Evolutionary conservation across 2,329 filamentous ascomycete genomes (phyloP), one percentile per base, ranked within the genome.

Genomic region (Tolypocladium paradoxum): DNA sequence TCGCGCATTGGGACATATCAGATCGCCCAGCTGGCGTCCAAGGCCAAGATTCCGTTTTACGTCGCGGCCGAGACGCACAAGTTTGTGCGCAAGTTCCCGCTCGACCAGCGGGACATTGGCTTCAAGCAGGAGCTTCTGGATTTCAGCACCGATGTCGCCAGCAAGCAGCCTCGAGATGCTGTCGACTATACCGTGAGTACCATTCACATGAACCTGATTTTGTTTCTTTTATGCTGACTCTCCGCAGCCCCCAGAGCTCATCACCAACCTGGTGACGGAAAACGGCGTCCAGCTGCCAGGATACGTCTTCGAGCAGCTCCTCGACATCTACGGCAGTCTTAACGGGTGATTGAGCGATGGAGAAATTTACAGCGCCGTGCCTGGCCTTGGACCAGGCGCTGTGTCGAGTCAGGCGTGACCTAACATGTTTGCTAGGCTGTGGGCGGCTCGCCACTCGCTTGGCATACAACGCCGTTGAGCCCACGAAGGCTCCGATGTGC

Each of bases 51-150:
- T 57, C 87, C 87, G 0, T 89, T 97, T 61, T 96, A 95, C 64
- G 90, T 96, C 20, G 90, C 93, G 6, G 87, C 87, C 1, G 93
- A 99, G 74, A 95, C 88, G 62, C 93, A 99, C 76, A 99, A 99
- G 73, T 96, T 99, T 65, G 90, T 95, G 47, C 81, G 90, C 62
- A 78, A 93, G 53, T 93, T 91, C 62, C 89, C 92, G 1, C 73
- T 93, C 24, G 83, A 85, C 57, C 90, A 96, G 70, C 82, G 85
- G 55, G 88, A 93, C 64, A 73, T 95, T 54, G 88, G 88, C 0
- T 74, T 95, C 59, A 80, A 86, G 64, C 90, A 96, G 69, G 78
- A 82, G 35, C 79, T 95, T 16, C 76, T 93, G 55, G 82, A 88
- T 49, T 95, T 93, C 67, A 77, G 76, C 61, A 82, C 81, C 1